These are phyloP conservation scores for Pyrus hybrid DNA, from an alignment of 331 rosid genomes.

Conservation along the genomic window DNA sequence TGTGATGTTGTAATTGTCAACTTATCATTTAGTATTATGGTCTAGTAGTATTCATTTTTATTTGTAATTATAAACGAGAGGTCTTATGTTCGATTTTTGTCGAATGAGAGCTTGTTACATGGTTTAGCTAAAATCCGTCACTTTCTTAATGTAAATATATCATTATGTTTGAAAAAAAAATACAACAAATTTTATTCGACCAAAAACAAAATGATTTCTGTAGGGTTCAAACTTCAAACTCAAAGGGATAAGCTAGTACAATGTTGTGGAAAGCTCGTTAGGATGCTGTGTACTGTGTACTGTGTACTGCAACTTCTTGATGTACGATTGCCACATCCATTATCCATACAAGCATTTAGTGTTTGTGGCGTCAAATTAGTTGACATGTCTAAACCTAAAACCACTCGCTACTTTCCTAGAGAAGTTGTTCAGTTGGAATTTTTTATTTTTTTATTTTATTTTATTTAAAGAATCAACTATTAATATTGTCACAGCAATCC, in stretches of 20 bases:
- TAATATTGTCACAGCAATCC: no score
- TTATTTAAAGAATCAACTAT: no score
- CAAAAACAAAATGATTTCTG: no score
- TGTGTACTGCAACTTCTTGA: not conserved
- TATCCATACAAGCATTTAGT: not conserved
- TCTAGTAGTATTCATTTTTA: fast-evolving
- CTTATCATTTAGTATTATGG: no score
- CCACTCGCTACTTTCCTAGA: not conserved
- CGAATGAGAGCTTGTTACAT: no score
- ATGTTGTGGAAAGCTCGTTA: not conserved
- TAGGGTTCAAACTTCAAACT: not conserved
- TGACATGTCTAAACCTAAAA: not conserved
- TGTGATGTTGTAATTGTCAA: no score
- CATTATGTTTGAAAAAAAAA: no score
- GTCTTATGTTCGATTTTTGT: fast-evolving
- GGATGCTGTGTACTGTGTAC: not conserved
- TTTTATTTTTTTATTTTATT: no score
- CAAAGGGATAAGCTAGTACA: not conserved
- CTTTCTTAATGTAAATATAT: no score
- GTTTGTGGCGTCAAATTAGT: not conserved
- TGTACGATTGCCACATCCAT: not conserved
- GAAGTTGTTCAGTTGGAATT: not conserved
- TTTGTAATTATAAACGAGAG: no score
- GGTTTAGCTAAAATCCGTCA: no score
- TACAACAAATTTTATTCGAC: no score